A percentile compares a stretch with the other conserved stretches of the same genome.
These are phyloP conservation scores for Kitagawia praeruptora DNA, from an alignment of 129 eudicot genomes.

Conservation along the genomic window DNA sequence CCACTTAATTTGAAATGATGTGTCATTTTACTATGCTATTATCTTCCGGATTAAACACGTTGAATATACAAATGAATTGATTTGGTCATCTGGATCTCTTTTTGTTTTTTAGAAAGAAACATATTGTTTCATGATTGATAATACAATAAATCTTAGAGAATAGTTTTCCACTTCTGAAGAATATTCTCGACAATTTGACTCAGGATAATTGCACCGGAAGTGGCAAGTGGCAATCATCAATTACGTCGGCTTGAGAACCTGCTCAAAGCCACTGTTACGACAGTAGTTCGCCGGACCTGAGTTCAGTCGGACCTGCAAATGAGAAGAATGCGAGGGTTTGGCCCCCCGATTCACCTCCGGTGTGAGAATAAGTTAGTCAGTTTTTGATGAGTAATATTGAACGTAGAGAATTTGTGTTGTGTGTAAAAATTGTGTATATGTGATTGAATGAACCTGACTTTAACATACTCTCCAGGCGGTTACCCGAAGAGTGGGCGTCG, in stretches of 20 bases:
- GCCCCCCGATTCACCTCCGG: too few relatives aligned
- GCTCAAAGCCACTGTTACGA: slow-evolving; percentile 49
- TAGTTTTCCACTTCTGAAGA: neutral
- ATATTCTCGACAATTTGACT: slow-evolving; percentile 4
- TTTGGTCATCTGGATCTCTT: neutral
- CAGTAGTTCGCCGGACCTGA: too few relatives aligned
- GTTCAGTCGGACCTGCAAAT: too few relatives aligned
- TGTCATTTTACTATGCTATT: neutral
- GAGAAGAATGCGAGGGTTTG: too few relatives aligned
- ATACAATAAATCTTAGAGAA: neutral
- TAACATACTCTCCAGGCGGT: too few relatives aligned
- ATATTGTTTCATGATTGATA: neutral
- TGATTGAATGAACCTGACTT: too few relatives aligned
- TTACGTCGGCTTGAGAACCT: slow-evolving; percentile 34
- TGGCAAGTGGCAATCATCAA: slow-evolving; percentile 27
- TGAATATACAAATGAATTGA: neutral
- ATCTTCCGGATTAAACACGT: neutral
- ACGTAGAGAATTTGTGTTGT: too few relatives aligned
- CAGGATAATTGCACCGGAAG: slow-evolving; percentile 39
- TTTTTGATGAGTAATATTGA: too few relatives aligned
- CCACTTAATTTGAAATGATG: neutral
- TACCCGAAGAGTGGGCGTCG: too few relatives aligned
- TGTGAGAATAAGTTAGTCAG: too few relatives aligned
- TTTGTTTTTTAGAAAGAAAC: too few relatives aligned
- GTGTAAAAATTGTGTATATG: too few relatives aligned